These are phyloP conservation scores for Juglanconis juglandina DNA, from an alignment of 2,329 filamentous ascomycete genomes.

Conservation along the genomic window DNA sequence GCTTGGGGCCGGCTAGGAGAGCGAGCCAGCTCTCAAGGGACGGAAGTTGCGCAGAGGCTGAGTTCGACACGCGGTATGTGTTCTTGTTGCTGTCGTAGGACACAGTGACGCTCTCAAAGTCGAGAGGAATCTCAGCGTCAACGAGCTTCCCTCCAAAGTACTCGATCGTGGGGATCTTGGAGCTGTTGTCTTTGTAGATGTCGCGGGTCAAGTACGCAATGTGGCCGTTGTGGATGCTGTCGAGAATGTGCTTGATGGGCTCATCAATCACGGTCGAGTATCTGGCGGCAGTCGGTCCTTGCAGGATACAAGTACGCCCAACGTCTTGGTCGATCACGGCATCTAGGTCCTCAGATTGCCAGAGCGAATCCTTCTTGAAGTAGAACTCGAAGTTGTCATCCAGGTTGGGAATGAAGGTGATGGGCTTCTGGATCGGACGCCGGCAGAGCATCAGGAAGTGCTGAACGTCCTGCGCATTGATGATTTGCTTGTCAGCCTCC, in stretches of 20 bases:
- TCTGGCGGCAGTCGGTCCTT: constrained; percentile 87
- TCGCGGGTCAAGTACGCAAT: constrained; percentile 77
- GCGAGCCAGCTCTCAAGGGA: constrained; percentile 80
- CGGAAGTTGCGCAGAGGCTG: constrained; percentile 71
- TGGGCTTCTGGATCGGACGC: constrained; percentile 89
- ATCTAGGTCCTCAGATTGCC: constrained; percentile 97
- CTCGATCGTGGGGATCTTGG: constrained; percentile 78
- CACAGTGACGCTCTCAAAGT: constrained; percentile 82
- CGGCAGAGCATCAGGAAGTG: constrained; percentile 93
- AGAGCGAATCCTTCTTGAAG: constrained; percentile 99
- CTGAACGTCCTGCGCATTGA: constrained; percentile 97
- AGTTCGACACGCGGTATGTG: constrained; percentile 77
- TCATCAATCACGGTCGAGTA: constrained; percentile 89
- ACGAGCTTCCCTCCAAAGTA: constrained; percentile 92
- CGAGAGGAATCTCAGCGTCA: constrained; percentile 66
- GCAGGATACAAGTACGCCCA: constrained; percentile 90
- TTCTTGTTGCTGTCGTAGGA: constrained; percentile 76
- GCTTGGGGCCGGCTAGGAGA: constrained; percentile 77
- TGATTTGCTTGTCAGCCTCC: constrained; percentile 82
- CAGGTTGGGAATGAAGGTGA: constrained; percentile 90
- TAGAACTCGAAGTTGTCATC: constrained; percentile 98
- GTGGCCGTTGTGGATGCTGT: constrained; percentile 83
- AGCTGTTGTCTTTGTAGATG: constrained; percentile 70
- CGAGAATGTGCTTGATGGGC: constrained; percentile 90
- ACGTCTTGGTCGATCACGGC: constrained; percentile 96